Conservation (phyloP, 306 rosid genomes). For the Castanopsis chinensis region DNA sequence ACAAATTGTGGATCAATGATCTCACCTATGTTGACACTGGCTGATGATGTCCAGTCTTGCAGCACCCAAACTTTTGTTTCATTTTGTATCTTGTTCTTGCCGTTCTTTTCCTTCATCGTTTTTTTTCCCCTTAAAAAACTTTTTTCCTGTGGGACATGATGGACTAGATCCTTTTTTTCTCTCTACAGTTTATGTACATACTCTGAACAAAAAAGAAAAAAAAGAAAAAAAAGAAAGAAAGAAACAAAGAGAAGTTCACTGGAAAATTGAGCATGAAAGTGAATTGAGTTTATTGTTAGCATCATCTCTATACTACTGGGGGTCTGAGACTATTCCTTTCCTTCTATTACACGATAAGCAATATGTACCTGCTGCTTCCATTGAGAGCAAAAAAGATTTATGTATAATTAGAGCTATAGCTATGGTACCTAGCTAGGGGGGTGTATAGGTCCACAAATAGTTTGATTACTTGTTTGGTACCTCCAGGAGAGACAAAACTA, state of each 20-base stretch:
- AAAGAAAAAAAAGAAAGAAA: background rate
- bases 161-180: slow-evolving; percentile 21
- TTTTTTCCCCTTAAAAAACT: too few species aligned
- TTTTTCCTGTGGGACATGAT: slow-evolving; percentile 30
- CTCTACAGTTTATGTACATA: slow-evolving; percentile 47
- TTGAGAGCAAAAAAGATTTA: background rate
- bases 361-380: background rate
- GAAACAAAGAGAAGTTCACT: slow-evolving; percentile 20
- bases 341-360: background rate
- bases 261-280: slow-evolving; percentile 23
- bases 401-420: background rate
- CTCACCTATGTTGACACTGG: background rate
- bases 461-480: background rate
- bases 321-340: background rate
- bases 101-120: background rate
- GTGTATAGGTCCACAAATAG: background rate
- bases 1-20: slow-evolving; percentile 49
- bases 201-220: slow-evolving; percentile 16
- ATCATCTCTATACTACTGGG: background rate
- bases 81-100: slow-evolving; percentile 1
- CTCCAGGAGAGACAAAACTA: background rate
- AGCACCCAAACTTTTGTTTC: slow-evolving; percentile 8
- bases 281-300: slow-evolving; percentile 11
- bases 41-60: slow-evolving; percentile 21
- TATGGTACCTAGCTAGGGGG: background rate